phyloP scores from a whole-genome alignment of 805 yeast species.

The Candida nemodendra region DNA sequence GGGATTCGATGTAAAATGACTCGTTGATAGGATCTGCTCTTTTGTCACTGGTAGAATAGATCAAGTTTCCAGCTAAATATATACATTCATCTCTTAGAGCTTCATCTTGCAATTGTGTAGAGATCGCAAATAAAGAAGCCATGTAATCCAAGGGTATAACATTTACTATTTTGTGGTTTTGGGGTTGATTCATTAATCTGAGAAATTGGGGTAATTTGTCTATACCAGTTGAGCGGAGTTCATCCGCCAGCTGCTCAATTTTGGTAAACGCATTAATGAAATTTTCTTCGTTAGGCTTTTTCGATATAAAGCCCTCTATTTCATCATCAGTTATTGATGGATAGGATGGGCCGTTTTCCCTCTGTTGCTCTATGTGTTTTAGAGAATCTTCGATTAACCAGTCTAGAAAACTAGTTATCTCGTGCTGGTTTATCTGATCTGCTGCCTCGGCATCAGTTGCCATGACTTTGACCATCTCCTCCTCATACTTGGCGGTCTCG shows the following conservation, averaged over 20 bases:
- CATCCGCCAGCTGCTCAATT: conserved; percentile 21
- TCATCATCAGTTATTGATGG: conserved; percentile 8
- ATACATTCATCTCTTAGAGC: conserved; percentile 34
- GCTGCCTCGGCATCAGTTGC: conserved; percentile 14
- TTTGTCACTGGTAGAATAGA: conserved; percentile 41
- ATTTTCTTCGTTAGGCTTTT: conserved; percentile 19
- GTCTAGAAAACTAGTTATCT: conserved; percentile 24
- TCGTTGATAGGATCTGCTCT: conserved; percentile 53
- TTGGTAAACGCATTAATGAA: conserved; percentile 23
- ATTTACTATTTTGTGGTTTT: conserved; percentile 16
- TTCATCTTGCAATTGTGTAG: conserved; percentile 38
- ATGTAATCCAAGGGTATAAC: conserved; percentile 36
- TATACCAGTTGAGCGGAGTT: conserved; percentile 21
- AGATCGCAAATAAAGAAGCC: conserved; percentile 38
- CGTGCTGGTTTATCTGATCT: conserved; percentile 18
- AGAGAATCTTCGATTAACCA: conserved; percentile 29
- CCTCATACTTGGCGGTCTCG: conserved; percentile 23
- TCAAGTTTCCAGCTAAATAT: conserved; percentile 40
- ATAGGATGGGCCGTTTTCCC: conserved; percentile 1
- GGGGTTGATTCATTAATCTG: conserved; percentile 16
- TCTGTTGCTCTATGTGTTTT: conserved; percentile 15
- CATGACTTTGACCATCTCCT: conserved; percentile 13
- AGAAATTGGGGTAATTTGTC: conserved; percentile 26
- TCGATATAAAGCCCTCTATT: conserved; percentile 14
- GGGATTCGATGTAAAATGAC: conserved; percentile 45